Evolutionary conservation across 2,329 filamentous ascomycete species (phyloP), one percentile per base, ranked within the genome.

Genomic region (Neurospora sp.): DNA sequence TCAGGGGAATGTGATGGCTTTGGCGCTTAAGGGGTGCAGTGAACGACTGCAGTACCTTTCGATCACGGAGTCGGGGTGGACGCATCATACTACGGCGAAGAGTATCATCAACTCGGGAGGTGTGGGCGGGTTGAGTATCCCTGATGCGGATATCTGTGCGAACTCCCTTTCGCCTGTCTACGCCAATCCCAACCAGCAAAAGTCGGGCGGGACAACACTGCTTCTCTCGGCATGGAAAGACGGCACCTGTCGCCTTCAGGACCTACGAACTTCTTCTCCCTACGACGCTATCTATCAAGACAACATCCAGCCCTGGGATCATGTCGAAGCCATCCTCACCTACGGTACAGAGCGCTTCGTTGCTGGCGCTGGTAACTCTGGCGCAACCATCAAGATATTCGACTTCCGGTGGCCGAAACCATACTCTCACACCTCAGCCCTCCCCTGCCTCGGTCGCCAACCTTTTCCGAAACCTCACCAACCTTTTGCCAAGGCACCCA

Each of bases 191-290:
- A 4, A 43, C 79, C 23, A 75, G 75, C 2, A 76, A 75, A 11
- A 33, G 2, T 36, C 52, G 3, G 78, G 80, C 0, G 78, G 78
- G 23, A 78, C 79, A 1, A 81, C 79, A 28, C 76, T 85, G 1
- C 74, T 87, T 7, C 79, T 88, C 13, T 85, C 81, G 69, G 81
- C 84, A 3, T 87, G 85, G 85, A 81, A 84, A 62, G 84, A 87
- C 69, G 85, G 85, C 9, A 85, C 82, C 4, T 23, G 7, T 43
- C 82, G 79, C 33, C 81, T 87, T 1, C 80, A 82, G 70, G 86
- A 88, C 72, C 74, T 85, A 1, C 82, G 86, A 13, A 84, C 84
- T 0, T 81, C 84, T 0, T 84, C 81, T 0, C 71, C 80, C 1
- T 78, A 81, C 38, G 84, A 86, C 69, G 78, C 80, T 9, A 74